These are phyloP conservation scores for Rhododendron williamsianum DNA, from an alignment of 148 eudicot species.

Conservation along the genomic window DNA sequence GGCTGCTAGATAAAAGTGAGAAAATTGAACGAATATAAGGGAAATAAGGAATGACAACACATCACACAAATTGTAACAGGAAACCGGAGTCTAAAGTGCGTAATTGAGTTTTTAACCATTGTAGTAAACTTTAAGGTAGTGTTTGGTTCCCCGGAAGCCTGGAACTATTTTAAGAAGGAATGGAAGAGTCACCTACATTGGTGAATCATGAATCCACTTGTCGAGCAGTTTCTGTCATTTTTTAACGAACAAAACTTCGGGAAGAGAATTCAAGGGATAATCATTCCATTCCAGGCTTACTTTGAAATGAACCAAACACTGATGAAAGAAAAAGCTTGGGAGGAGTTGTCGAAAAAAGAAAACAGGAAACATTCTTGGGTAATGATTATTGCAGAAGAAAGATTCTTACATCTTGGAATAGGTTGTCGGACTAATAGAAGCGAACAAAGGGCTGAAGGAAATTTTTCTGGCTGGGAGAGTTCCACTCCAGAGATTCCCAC, in stretches of 20 bases:
- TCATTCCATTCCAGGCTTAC: neutral
- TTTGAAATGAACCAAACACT: neutral
- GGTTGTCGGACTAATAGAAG: neutral
- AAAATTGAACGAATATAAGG: neutral
- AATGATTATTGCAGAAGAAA: neutral
- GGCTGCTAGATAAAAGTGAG: neutral
- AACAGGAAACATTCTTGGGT: neutral
- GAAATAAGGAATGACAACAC: neutral
- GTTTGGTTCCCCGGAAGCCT: neutral
- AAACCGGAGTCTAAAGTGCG: neutral
- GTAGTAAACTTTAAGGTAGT: neutral
- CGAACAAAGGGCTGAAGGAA: constrained; percentile 3
- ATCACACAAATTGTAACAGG: neutral
- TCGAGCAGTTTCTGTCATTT: neutral
- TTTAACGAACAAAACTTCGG: neutral
- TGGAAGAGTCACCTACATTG: neutral
- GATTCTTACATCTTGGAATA: neutral
- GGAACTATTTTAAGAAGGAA: neutral
- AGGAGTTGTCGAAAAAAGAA: neutral
- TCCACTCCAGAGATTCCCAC: constrained; percentile 9
- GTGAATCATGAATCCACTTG: neutral
- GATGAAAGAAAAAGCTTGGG: neutral
- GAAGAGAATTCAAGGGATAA: neutral
- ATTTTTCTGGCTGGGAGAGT: neutral
- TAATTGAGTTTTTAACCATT: neutral